phyloP scores from a whole-genome alignment of 805 yeast genomes.

The Kuraishia piskuri region DNA sequence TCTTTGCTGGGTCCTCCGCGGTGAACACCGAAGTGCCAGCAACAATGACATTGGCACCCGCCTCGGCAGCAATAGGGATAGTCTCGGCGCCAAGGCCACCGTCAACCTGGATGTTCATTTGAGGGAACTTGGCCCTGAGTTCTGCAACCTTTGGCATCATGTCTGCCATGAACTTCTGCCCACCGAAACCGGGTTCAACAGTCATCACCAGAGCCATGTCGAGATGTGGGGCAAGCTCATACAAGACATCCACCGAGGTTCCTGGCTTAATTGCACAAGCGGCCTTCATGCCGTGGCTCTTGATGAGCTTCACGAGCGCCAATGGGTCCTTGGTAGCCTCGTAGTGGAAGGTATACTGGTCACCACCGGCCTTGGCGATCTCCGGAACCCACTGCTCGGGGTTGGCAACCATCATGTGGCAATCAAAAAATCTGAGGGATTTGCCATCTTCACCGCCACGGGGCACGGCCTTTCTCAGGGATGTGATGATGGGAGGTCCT shows the following conservation, averaged over 20 bases:
- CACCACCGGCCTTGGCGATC: slow-evolving; percentile 90
- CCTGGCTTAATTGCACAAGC: slow-evolving; percentile 94
- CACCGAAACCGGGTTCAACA: slow-evolving; percentile 98
- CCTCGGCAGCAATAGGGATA: slow-evolving; percentile 80
- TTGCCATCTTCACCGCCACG: slow-evolving; percentile 38
- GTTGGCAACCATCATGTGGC: slow-evolving; percentile 95
- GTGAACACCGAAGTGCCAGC: slow-evolving; percentile 94
- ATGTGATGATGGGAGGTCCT: slow-evolving; percentile 83
- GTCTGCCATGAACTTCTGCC: slow-evolving; percentile 88
- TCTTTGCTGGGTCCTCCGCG: slow-evolving; percentile 70
- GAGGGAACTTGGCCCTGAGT: slow-evolving; percentile 66
- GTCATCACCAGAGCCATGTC: slow-evolving; percentile 98
- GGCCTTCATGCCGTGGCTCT: slow-evolving; percentile 76
- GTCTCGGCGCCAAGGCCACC: slow-evolving; percentile 91
- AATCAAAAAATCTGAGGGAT: slow-evolving; percentile 60
- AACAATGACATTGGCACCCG: slow-evolving; percentile 97
- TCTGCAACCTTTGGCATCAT: slow-evolving; percentile 94
- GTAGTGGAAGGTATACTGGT: slow-evolving; percentile 91
- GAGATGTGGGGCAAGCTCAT: slow-evolving; percentile 62
- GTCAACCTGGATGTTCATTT: slow-evolving; percentile 87
- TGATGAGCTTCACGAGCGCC: slow-evolving; percentile 67
- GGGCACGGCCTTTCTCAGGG: slow-evolving; percentile 73
- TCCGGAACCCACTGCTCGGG: slow-evolving; percentile 94
- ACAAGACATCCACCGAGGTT: slow-evolving; percentile 77
- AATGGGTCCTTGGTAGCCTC: slow-evolving; percentile 82